Base-by-base conservation (phyloP, 257 asterid genomes). In the Jacaranda mimosifolia region DNA sequence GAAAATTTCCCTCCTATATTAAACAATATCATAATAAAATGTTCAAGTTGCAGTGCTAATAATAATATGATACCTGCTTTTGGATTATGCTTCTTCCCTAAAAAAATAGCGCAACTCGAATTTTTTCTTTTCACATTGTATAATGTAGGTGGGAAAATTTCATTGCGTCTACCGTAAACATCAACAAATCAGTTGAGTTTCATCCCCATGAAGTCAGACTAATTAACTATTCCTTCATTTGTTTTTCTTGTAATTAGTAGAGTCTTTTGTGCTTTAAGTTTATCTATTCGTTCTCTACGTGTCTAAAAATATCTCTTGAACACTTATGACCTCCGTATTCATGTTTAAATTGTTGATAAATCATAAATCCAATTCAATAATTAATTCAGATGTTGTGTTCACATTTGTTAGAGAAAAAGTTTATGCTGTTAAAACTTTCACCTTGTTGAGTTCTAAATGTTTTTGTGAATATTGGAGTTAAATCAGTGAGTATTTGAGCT, bases 151-250 rank as follows among this genome's bases (percentile, higher is more conserved):
- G 32, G 32, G 2, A 26, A 2, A 26, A 26, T 26, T 26, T 26
- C 32, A 26, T 26, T 26, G 32, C 2, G 32, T 26, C 32, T 26
- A 26, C 32, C 32, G 2, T 26, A 26, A 26, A 26, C 32, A 26
- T 26, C 11, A 48, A 56, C 52, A n/a, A 4, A 21, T 18, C 40
- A 59, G 80, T 63, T 46, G 52, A 63, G 59, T 52, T 64, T 64
- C 42, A 39, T 67, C 7, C 43, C 56, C 11, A 13, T 35, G 39
- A 43, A 45, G 43, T 36, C 26, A 38, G 49, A 36, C 67, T 9
- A 40, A 46, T 48, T 19, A 58, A 21, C 60, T 18, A 38, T 11
- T 53, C 55, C 48, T 42, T 63, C 19, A 52, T 56, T 42, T 40
- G 7, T 19, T 65, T 49, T 64, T 26, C 56, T 36, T 58, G 36